A percentile compares a stretch with the other conserved stretches of the same genome.
Conservation (phyloP, 163 green algal genomes). For the Scenedesmus sp. region DNA sequence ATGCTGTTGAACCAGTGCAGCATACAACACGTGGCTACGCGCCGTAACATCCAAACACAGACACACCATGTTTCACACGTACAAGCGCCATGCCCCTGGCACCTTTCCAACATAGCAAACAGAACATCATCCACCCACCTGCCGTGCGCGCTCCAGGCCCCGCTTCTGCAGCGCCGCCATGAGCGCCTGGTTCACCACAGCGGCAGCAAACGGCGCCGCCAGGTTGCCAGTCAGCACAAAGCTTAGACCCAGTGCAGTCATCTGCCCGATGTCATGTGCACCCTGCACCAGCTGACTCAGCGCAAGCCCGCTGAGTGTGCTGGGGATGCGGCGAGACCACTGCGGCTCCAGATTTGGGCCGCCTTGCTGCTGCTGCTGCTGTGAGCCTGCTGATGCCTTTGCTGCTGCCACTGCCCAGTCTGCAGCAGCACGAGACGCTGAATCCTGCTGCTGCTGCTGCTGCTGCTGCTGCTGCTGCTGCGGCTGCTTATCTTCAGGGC, state of each 20-base stretch:
- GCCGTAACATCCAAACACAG: too few species aligned
- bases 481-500: too few species aligned
- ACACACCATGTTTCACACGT: too few species aligned
- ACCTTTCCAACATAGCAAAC: neutral
- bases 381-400: neutral
- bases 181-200: conserved; percentile 40
- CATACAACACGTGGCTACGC: too few species aligned
- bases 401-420: conserved; percentile 4
- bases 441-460: neutral
- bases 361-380: conserved; percentile 25
- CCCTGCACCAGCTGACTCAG: conserved; percentile 42
- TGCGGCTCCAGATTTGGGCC: neutral
- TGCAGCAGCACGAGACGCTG: neutral
- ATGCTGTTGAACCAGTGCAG: too few species aligned
- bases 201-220: conserved; percentile 38
- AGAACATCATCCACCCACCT: conserved; percentile 5
- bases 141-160: conserved; percentile 10
- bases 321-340: neutral
- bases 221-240: conserved; percentile 51
- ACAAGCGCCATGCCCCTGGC: neutral
- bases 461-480: neutral
- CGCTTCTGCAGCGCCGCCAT: conserved; percentile 24
- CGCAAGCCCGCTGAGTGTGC: conserved; percentile 30
- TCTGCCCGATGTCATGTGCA: conserved; percentile 26
- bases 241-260: conserved; percentile 31